These are phyloP conservation scores for Mrakia gelida DNA, from an alignment of 768 basidiomycete genomes.

Conservation along the genomic window DNA sequence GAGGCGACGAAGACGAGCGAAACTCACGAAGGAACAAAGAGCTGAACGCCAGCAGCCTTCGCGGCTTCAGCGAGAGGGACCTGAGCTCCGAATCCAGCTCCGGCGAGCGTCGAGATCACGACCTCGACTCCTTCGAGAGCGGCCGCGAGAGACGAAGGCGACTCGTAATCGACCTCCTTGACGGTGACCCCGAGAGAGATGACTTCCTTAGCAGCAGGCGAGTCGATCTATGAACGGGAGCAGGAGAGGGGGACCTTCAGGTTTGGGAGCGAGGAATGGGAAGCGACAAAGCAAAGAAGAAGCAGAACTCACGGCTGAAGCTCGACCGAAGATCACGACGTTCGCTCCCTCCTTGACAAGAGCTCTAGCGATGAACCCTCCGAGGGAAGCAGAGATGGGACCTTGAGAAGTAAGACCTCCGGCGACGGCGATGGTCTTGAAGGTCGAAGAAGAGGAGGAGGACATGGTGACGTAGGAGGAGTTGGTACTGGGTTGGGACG, in stretches of 20 bases:
- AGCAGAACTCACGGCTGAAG: slow-evolving; percentile 8
- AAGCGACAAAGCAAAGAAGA: background rate
- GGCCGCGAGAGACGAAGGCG: background rate
- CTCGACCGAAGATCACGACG: slow-evolving; percentile 22
- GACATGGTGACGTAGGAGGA: too few relatives aligned
- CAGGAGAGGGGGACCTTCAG: background rate
- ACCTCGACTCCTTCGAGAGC: slow-evolving; percentile 3
- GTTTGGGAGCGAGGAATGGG: background rate
- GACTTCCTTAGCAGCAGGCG: slow-evolving; percentile 22
- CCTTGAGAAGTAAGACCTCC: too few relatives aligned
- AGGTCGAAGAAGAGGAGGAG: too few relatives aligned
- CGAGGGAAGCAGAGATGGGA: slow-evolving; percentile 1
- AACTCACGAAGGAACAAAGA: background rate
- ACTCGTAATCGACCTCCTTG: slow-evolving; percentile 9
- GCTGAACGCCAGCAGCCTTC: background rate
- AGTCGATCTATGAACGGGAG: background rate
- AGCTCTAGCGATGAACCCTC: slow-evolving; percentile 23
- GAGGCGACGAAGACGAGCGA: background rate
- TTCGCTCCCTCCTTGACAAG: slow-evolving; percentile 15
- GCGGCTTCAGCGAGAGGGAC: background rate
- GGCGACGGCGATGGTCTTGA: too few relatives aligned
- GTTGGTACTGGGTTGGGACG: too few relatives aligned
- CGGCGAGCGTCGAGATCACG: slow-evolving; percentile 1
- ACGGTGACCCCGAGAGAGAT: slow-evolving; percentile 20
- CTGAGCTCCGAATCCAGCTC: background rate